These are phyloP conservation scores for Phanerochaete carnosa DNA, from an alignment of 768 basidiomycete genomes.

Conservation along the genomic window DNA sequence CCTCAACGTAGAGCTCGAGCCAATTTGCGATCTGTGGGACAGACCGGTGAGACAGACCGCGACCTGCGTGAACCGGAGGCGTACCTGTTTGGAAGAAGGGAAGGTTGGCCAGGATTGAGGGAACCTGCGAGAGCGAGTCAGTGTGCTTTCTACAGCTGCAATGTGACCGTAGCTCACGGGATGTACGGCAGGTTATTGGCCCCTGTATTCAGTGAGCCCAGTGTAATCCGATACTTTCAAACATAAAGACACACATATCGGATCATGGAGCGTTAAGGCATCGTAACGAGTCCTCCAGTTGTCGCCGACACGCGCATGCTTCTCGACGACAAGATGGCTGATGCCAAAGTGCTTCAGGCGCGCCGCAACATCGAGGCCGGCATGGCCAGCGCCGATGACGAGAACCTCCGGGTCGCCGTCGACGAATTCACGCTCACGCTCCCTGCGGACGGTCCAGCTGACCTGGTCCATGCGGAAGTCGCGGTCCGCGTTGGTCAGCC, in stretches of 20 bases:
- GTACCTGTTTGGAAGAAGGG: slow-evolving; percentile 27
- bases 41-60: background rate
- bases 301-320: slow-evolving; percentile 56
- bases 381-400: slow-evolving; percentile 39
- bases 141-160: too few species aligned
- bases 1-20: slow-evolving; percentile 61
- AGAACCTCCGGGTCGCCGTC: slow-evolving; percentile 49
- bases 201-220: slow-evolving; percentile 24
- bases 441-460: slow-evolving; percentile 48
- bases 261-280: slow-evolving; percentile 62
- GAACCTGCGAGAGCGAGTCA: background rate
- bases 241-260: slow-evolving; percentile 49
- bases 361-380: slow-evolving; percentile 56
- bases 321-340: slow-evolving; percentile 57
- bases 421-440: slow-evolving; percentile 40
- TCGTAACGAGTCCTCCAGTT: slow-evolving; percentile 69
- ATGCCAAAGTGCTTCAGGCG: slow-evolving; percentile 52
- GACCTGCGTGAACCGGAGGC: background rate
- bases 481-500: slow-evolving; percentile 39
- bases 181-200: slow-evolving; percentile 50
- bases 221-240: background rate
- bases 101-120: background rate
- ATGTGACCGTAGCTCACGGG: slow-evolving; percentile 31
- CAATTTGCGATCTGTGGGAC: slow-evolving; percentile 53
- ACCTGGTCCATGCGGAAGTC: slow-evolving; percentile 44